phyloP scores from a whole-genome alignment of 2,329 filamentous ascomycete species.

The Diplodia intermedia region DNA sequence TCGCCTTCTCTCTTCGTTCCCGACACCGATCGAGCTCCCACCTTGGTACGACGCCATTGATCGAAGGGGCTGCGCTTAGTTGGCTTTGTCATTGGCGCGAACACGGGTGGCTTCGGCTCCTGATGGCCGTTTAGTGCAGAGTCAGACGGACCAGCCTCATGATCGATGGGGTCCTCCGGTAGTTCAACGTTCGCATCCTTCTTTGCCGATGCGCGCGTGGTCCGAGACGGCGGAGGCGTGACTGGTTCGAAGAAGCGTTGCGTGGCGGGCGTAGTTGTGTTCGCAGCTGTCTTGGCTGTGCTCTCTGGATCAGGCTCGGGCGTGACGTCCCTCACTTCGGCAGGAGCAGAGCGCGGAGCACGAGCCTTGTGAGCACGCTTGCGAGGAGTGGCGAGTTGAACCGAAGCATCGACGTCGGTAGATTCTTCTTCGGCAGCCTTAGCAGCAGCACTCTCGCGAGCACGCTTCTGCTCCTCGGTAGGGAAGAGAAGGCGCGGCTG shows the following conservation, averaged over 20 bases:
- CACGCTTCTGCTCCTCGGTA: conserved; percentile 54
- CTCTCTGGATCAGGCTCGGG: conserved; percentile 36
- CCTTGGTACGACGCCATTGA: conserved; percentile 71
- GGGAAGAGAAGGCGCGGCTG: conserved; percentile 77
- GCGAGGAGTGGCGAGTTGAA: conserved; percentile 27
- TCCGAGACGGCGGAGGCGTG: conserved; percentile 63
- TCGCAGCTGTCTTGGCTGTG: conserved; percentile 54
- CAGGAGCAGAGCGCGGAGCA: conserved; percentile 39
- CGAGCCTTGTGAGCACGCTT: conserved; percentile 37
- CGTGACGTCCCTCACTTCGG: conserved; percentile 9
- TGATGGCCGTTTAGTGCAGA: background rate
- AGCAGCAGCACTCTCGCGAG: conserved; percentile 48
- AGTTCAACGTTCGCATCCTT: conserved; percentile 47
- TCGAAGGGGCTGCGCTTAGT: conserved; percentile 67
- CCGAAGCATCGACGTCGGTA: conserved; percentile 59
- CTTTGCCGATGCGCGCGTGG: conserved; percentile 65
- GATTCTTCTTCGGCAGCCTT: conserved; percentile 65
- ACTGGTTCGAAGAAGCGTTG: conserved; percentile 36
- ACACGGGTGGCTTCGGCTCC: conserved; percentile 27
- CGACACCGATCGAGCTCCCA: conserved; percentile 4
- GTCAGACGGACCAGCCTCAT: conserved; percentile 36
- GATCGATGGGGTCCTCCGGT: conserved; percentile 8
- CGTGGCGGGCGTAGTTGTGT: conserved; percentile 60
- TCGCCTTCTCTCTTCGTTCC: conserved; percentile 44
- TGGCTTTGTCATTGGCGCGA: conserved; percentile 29